These are phyloP conservation scores for Russula olivacea DNA, from an alignment of 768 basidiomycete genomes.

Conservation along the genomic window DNA sequence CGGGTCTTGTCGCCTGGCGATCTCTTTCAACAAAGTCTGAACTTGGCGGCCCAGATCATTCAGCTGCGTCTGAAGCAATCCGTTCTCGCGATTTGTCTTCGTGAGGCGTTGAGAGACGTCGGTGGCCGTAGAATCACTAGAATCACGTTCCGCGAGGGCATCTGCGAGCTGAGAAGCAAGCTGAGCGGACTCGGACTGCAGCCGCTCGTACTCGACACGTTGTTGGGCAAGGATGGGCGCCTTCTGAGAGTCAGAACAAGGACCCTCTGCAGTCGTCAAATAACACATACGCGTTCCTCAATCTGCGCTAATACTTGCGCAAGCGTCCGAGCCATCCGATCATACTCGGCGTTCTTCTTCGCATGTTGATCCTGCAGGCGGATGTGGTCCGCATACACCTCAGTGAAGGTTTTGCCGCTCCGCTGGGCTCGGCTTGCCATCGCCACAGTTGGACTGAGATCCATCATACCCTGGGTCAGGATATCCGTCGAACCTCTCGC, in stretches of 20 bases:
- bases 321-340: slow-evolving; percentile 72
- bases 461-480: no score
- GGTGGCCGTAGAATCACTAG: slow-evolving; percentile 46
- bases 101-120: slow-evolving; percentile 39
- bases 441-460: slow-evolving; percentile 81
- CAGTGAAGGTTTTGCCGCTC: slow-evolving; percentile 85
- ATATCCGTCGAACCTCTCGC: slow-evolving; percentile 35
- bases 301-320: slow-evolving; percentile 81
- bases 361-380: slow-evolving; percentile 77
- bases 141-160: slow-evolving; percentile 71
- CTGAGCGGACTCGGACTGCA: slow-evolving; percentile 72
- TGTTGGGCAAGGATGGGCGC: slow-evolving; percentile 83
- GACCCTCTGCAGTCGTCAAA: background rate
- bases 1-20: slow-evolving; percentile 79
- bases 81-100: slow-evolving; percentile 25
- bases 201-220: slow-evolving; percentile 79
- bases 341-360: slow-evolving; percentile 74
- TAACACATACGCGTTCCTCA: slow-evolving; percentile 67
- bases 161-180: slow-evolving; percentile 75
- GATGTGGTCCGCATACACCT: no score
- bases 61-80: slow-evolving; percentile 22
- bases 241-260: slow-evolving; percentile 37
- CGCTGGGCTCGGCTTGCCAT: slow-evolving; percentile 78
- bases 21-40: slow-evolving; percentile 67
- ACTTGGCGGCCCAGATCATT: slow-evolving; percentile 50